phyloP scores from a whole-genome alignment of 2,329 filamentous ascomycete species.

The Acrocalymma vagum region DNA sequence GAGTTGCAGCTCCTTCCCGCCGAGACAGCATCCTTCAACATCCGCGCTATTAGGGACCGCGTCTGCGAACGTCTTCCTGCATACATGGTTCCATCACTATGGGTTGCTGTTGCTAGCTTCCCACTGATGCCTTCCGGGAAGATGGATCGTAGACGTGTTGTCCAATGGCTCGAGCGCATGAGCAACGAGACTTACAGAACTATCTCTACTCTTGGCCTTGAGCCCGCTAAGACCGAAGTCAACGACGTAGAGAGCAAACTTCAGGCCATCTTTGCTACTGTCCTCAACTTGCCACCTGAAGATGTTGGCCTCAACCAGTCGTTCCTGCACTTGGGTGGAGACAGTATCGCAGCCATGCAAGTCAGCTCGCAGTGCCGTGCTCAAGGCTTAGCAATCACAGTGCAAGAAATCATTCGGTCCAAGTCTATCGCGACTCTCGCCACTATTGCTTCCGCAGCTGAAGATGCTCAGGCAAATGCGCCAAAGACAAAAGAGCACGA shows the following conservation, averaged over 20 bases:
- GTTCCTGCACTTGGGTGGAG: constrained; percentile 45
- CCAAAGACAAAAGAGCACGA: constrained; percentile 26
- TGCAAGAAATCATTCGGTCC: constrained; percentile 43
- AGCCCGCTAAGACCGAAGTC: constrained; percentile 17
- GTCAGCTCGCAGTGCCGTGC: constrained; percentile 41
- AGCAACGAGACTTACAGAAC: constrained; percentile 33
- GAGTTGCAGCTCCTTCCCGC: constrained; percentile 26
- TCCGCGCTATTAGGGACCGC: constrained; percentile 34
- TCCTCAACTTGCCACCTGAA: constrained; percentile 33
- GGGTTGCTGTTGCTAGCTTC: constrained; percentile 37
- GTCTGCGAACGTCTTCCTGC: constrained; percentile 38
- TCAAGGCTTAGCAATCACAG: constrained; percentile 37
- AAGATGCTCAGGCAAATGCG: constrained; percentile 1
- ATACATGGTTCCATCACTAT: constrained; percentile 45
- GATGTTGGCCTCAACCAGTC: constrained; percentile 42
- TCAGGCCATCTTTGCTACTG: constrained; percentile 39
- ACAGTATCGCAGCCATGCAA: constrained; percentile 47
- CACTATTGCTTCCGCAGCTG: constrained; percentile 22
- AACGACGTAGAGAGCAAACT: constrained; percentile 34
- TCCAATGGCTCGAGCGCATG: constrained; percentile 42
- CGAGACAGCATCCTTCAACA: constrained; percentile 31
- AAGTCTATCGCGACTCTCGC: constrained; percentile 41
- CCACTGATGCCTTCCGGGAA: constrained; percentile 42
- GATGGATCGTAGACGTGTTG: constrained; percentile 37
- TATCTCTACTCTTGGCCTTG: constrained; percentile 32